Percentiles rank a stretch among this genome's conserved stretches.
Evolutionary conservation across 176 grass and related monocot genomes (phyloP).

Genomic region (Lolium perenne): DNA sequence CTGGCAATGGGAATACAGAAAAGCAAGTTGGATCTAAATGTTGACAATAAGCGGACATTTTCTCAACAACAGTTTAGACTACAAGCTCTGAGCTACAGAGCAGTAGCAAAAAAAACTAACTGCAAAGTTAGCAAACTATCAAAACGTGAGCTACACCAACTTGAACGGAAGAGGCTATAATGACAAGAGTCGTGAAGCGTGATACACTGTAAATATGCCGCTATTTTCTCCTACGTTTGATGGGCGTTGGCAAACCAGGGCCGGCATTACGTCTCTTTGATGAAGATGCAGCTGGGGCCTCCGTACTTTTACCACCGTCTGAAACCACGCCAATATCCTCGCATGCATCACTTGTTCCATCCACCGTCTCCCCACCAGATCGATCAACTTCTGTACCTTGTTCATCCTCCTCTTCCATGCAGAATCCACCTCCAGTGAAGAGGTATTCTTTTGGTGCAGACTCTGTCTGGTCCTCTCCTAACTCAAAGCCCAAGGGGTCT

Average conservation of each 20-base stretch:
- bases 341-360: slow-evolving; percentile 23
- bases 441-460: slow-evolving; percentile 50
- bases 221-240: slow-evolving; percentile 57
- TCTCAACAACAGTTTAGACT: background rate
- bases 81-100: background rate
- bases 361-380: slow-evolving; percentile 29
- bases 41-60: background rate
- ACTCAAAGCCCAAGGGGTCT: slow-evolving; percentile 29
- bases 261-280: background rate
- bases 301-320: slow-evolving; percentile 18
- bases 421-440: slow-evolving; percentile 79
- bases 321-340: slow-evolving; percentile 26
- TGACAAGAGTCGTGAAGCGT: too few relatives aligned
- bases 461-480: slow-evolving; percentile 11
- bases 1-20: background rate
- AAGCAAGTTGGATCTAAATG: background rate
- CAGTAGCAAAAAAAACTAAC: background rate
- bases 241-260: slow-evolving; percentile 50
- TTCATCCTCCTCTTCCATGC: slow-evolving; percentile 49
- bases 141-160: background rate
- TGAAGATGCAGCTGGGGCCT: slow-evolving; percentile 19
- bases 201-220: background rate
- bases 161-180: background rate
- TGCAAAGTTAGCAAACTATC: slow-evolving; percentile 7
- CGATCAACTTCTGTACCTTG: slow-evolving; percentile 33